phyloP scores from a whole-genome alignment of 78 protist genomes.

The Guillardia theta region DNA sequence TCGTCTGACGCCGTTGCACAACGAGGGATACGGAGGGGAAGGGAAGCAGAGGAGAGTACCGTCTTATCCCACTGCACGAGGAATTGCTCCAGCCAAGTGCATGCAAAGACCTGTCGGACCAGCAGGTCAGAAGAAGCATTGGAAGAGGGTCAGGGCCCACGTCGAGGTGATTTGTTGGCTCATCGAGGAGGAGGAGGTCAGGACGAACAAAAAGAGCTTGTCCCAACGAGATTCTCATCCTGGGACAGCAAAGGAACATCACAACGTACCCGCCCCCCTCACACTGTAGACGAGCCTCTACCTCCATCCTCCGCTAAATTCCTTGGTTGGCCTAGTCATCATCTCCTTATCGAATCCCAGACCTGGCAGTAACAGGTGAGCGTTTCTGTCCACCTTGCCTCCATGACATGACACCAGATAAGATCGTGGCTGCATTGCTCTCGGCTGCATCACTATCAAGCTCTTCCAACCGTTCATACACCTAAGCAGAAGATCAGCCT shows the following conservation, averaged over 20 bases:
- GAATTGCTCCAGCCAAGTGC: conserved; percentile 88
- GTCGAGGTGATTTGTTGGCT: conserved; percentile 79
- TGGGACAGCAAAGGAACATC: neutral
- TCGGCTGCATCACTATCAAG: conserved; percentile 61
- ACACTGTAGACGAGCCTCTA: too few species aligned
- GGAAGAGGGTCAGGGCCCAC: conserved; percentile 33
- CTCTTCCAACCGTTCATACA: conserved; percentile 76
- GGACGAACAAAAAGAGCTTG: conserved; percentile 69
- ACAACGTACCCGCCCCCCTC: neutral
- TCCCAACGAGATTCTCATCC: neutral
- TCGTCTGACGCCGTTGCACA: neutral
- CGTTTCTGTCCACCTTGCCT: too few species aligned
- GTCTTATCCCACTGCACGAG: conserved; percentile 44
- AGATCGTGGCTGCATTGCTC: conserved; percentile 71
- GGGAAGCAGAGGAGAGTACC: neutral
- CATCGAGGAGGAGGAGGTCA: conserved; percentile 49
- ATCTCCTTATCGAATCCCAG: conserved; percentile 75
- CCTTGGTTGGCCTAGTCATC: conserved; percentile 60
- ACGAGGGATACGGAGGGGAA: neutral
- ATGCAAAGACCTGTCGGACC: conserved; percentile 51
- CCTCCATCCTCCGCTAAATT: conserved; percentile 83
- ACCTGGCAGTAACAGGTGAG: too few species aligned
- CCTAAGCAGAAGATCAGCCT: neutral
- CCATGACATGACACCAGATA: too few species aligned
- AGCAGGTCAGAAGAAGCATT: neutral